Base-by-base conservation (phyloP, 768 basidiomycete species). In the Rhizopogon vulgaris region DNA sequence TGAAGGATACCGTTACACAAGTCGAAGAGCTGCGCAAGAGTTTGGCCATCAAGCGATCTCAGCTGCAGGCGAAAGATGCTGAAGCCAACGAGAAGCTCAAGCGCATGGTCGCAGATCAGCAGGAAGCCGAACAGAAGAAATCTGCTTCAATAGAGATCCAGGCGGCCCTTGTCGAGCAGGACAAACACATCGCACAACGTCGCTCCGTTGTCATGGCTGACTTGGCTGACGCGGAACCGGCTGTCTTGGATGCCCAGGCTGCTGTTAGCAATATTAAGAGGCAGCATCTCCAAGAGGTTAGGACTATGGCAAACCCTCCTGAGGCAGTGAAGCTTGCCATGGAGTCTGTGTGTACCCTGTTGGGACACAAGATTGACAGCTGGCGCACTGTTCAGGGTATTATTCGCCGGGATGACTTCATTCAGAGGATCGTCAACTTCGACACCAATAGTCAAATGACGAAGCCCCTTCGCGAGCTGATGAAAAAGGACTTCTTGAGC, bases 101-200 rank as follows among this genome's bases (percentile, higher is more conserved):
- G 68, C 90, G 92, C 52, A 98, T 99, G 95, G 94, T 99, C 12
- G 79, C 90, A 6, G 95, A 98, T 69, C 95, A 99, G 69, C 95
- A 97, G 64, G 95, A 98, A 64, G 96, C 96, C 2, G 96, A 99
- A 63, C 91, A 94, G 66, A 96, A 98, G 80, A 97, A 97, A 65
- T 78, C 89, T 2, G 94, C 92, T 0, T 99, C 96, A 7, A 92
- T 97, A 58, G 83, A 94, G 68, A 94, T 98, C 41, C 94, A 97
- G 64, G 90, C 91, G 2, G 93, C 91, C 22, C 77, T 98, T 45
- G 90, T 88, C 14, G 84, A 92, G 66, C 94, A 97, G 67, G 92
- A 98, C 68, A 80, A 81, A 52, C 66, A 89, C 61, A 99, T 98
- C 52, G 84, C 87, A 52, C 84, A 96, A 63, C 87, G 96, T 38